phyloP scores from a whole-genome alignment of 2,329 filamentous ascomycete species.

The Scedosporium apiospermum region DNA sequence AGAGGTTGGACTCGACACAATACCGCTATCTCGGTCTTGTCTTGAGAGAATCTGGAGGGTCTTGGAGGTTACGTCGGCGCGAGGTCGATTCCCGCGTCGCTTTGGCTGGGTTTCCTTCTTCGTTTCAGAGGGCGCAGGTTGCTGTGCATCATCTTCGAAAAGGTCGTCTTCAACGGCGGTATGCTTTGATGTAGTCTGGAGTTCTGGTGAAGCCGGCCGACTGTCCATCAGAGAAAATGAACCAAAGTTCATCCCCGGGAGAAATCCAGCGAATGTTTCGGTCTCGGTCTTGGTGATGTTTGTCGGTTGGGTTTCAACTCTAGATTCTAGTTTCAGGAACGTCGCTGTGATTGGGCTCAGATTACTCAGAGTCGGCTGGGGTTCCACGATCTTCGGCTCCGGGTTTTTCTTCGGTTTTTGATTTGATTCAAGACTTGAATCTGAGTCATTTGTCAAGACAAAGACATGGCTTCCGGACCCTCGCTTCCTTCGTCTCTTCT shows the following conservation, averaged over 20 bases:
- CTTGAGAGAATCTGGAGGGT: constrained; percentile 13
- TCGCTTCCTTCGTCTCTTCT: constrained; percentile 4
- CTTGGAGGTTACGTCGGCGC: not conserved
- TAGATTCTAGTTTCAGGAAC: constrained; percentile 6
- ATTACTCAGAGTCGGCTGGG: not conserved
- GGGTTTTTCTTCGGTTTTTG: not conserved
- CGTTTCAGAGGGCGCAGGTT: constrained; percentile 3
- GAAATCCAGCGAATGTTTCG: not conserved
- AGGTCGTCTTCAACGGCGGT: constrained; percentile 37
- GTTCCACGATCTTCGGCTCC: not conserved
- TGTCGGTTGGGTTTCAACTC: not conserved
- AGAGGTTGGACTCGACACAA: constrained; percentile 34
- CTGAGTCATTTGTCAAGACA: not conserved
- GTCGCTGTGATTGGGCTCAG: constrained; percentile 6
- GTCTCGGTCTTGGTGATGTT: not conserved
- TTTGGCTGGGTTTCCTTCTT: constrained; percentile 17
- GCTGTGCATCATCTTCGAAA: constrained; percentile 28
- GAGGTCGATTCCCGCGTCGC: not conserved
- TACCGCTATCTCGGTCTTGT: constrained; percentile 44
- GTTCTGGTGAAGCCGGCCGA: constrained; percentile 18
- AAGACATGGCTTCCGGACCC: not conserved
- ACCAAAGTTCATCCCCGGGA: constrained; percentile 13
- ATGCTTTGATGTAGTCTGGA: constrained; percentile 37
- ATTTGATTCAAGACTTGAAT: not conserved
- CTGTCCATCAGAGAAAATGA: constrained; percentile 24